Percentiles rank a stretch among this genome's conserved stretches.
Evolutionary conservation across 2,329 filamentous ascomycete genomes (phyloP).

Genomic region (Chaetomium strumarium): DNA sequence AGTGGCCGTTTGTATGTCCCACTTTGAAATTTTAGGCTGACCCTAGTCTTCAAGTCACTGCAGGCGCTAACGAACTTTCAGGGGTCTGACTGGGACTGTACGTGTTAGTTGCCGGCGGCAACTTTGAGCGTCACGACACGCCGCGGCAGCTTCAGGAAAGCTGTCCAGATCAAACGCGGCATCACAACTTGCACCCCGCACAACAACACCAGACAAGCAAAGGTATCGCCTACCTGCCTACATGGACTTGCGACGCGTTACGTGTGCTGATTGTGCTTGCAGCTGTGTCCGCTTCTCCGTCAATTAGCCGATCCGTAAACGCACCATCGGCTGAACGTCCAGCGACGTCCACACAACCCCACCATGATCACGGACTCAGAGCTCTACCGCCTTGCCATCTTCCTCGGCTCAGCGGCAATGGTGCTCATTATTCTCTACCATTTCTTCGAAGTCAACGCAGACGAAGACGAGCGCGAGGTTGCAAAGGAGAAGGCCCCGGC

Average conservation of each 20-base stretch:
- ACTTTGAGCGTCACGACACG: not conserved
- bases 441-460: slow-evolving; percentile 91
- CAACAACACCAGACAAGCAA: not conserved
- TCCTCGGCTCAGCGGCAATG: slow-evolving; percentile 86
- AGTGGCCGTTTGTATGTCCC: too few relatives aligned
- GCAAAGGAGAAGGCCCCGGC: slow-evolving; percentile 27
- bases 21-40: too few relatives aligned
- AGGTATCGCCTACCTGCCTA: not conserved
- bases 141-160: slow-evolving; percentile 19
- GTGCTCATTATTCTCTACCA: slow-evolving; percentile 91
- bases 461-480: slow-evolving; percentile 26
- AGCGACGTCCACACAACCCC: slow-evolving; percentile 19
- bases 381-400: slow-evolving; percentile 86
- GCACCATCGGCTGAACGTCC: not conserved
- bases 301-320: not conserved
- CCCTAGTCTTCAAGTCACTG: too few relatives aligned
- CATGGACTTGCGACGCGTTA: not conserved
- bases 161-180: slow-evolving; percentile 24
- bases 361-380: slow-evolving; percentile 93
- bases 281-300: not conserved
- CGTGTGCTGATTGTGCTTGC: not conserved
- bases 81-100: not conserved
- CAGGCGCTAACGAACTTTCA: too few relatives aligned
- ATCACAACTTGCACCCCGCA: not conserved
- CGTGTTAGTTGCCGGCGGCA: slow-evolving; percentile 9